phyloP scores from a whole-genome alignment of 306 rosid species.

The Rosa multiflora region DNA sequence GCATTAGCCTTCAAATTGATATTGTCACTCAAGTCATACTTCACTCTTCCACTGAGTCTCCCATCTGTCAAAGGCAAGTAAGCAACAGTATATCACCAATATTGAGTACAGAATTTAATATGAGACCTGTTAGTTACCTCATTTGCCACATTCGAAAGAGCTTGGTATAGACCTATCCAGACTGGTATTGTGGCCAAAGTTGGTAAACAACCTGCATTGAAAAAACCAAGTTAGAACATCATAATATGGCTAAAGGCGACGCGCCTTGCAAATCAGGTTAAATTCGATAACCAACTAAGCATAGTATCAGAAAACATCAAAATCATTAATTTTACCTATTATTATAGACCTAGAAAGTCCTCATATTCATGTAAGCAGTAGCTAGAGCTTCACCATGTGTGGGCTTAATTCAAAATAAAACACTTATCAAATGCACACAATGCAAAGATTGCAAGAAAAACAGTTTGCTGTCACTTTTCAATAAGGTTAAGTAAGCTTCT shows the following conservation, averaged over 20 bases:
- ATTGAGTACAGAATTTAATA: not conserved
- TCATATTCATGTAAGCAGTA: not conserved
- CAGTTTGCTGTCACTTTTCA: too few relatives aligned
- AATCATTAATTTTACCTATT: not conserved
- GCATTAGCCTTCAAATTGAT: constrained; percentile 82
- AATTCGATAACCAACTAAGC: not conserved
- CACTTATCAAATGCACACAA: too few relatives aligned
- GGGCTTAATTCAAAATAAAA: too few relatives aligned
- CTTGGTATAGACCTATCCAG: constrained; percentile 98
- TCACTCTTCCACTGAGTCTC: constrained; percentile 76
- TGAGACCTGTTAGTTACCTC: constrained; percentile 49
- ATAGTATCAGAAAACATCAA: not conserved
- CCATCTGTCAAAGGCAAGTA: constrained; percentile 56
- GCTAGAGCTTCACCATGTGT: too few relatives aligned
- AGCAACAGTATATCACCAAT: too few relatives aligned
- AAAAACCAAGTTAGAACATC: constrained; percentile 9
- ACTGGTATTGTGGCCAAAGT: constrained; percentile 99
- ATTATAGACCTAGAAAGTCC: not conserved
- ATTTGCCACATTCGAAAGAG: constrained; percentile 97
- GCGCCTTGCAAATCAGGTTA: not conserved
- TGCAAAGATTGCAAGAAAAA: too few relatives aligned
- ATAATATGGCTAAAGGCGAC: not conserved
- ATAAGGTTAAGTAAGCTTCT: too few relatives aligned
- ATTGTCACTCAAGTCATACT: constrained; percentile 67
- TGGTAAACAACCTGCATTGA: constrained; percentile 77